Evolutionary conservation across 1,284 basidiomycete genomes (phyloP).

Genomic region (Trichosporon coremiiforme): DNA sequence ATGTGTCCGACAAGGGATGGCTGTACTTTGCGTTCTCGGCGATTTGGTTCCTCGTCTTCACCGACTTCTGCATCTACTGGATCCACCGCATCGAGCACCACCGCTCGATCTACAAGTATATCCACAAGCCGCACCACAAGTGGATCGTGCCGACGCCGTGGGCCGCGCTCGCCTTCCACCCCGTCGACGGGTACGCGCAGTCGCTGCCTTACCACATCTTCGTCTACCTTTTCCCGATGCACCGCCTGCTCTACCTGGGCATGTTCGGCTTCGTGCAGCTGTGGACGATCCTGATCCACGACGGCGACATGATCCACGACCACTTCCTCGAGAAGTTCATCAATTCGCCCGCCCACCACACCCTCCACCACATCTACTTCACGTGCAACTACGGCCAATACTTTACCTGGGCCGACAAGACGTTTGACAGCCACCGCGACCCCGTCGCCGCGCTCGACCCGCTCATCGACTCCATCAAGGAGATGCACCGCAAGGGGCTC

Average conservation of each 20-base stretch:
- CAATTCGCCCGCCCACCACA: conserved; percentile 98
- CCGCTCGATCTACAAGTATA: conserved; percentile 80
- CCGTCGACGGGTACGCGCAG: conserved; percentile 90
- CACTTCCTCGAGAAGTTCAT: conserved; percentile 82
- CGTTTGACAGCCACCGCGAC: conserved; percentile 81
- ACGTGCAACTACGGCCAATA: conserved; percentile 96
- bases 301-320: conserved; percentile 99
- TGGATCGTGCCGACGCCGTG: conserved; percentile 98
- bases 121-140: conserved; percentile 98
- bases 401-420: conserved; percentile 92
- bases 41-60: conserved; percentile 79
- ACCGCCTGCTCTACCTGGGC: conserved; percentile 75
- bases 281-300: conserved; percentile 95
- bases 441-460: conserved; percentile 84
- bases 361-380: conserved; percentile 93
- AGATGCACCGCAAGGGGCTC: conserved; percentile 56
- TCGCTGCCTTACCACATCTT: conserved; percentile 94
- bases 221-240: conserved; percentile 87
- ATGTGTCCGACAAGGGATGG: conserved; percentile 65
- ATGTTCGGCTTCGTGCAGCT: conserved; percentile 87
- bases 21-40: conserved; percentile 52
- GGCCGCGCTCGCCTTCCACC: conserved; percentile 96
- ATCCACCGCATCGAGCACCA: conserved; percentile 88
- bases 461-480: conserved; percentile 63
- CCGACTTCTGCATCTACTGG: conserved; percentile 92